Base-by-base conservation (phyloP, 768 basidiomycete genomes). In the Exsudoporus frostii region DNA sequence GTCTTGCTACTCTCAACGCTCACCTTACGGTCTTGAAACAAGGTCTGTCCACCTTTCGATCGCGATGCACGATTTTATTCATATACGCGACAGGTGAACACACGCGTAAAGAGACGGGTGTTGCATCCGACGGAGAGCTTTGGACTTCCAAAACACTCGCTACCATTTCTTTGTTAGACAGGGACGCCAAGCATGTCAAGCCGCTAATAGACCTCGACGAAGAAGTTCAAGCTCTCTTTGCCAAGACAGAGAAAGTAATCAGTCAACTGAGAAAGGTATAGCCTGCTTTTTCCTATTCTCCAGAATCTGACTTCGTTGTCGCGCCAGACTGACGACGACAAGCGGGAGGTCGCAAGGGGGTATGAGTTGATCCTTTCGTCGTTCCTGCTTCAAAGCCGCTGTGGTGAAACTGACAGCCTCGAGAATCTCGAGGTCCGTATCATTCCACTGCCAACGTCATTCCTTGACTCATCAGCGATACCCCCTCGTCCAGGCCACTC, bases 141-240 rank as follows among this genome's bases (percentile, higher is more conserved):
- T 97, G 93, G 93, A 74, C 89, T 9, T 77, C 82, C 4, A 83
- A 83, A 62, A 80, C 83, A 10, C 74, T 93, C 11, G 65, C 72
- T 6, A 81, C 76, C 13, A 76, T 90, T 51, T 71, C 74, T 44
- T 53, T 63, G 41, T 65, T 95, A 27, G 84, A 88, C 66, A 73
- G 75, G 38, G 88, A 92, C 65, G 64, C 67, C 29, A 92, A 91
- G 64, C 89, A 92, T 55, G 78, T 86, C 45, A 71, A 75, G 7
- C 58, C 74, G 6, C 69, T 86, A 1, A 68, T 70, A 8, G 79
- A 83, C 9, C 58, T 75, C 4, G 85, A 85, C 36, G 80, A 84
- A 30, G 82, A 86, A 30, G 79, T 83, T 30, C 58, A 61, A 42
- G 70, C 57, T n/a, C 63, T 82, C 37, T 71, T 81, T 17, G 61